phyloP scores from a whole-genome alignment of 2,329 filamentous ascomycete species.

The Penicillium rolfsii region DNA sequence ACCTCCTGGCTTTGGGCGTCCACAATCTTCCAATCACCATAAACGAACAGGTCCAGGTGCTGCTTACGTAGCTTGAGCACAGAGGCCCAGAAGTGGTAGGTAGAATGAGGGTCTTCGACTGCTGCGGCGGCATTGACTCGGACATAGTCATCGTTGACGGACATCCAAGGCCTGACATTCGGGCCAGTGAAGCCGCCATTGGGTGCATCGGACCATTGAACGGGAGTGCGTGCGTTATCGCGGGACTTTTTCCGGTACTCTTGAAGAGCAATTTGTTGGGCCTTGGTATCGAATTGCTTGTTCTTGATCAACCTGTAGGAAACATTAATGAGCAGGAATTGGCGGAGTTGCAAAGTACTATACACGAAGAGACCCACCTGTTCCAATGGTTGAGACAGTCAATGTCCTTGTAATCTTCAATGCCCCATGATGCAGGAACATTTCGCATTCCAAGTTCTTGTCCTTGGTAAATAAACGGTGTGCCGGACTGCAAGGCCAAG shows the following conservation, averaged over 20 bases:
- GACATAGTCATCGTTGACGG: conserved; percentile 64
- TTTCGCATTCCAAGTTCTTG: conserved; percentile 71
- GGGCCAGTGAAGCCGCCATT: conserved; percentile 68
- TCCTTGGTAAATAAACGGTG: conserved; percentile 70
- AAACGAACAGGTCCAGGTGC: conserved; percentile 66
- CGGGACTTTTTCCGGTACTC: conserved; percentile 51
- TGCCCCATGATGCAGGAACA: conserved; percentile 62
- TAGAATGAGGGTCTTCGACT: conserved; percentile 48
- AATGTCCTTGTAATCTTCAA: conserved; percentile 71
- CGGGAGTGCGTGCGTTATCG: conserved; percentile 72
- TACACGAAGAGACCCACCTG: conserved; percentile 35
- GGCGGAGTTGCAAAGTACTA: background rate
- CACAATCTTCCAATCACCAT: conserved; percentile 64
- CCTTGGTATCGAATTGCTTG: conserved; percentile 31
- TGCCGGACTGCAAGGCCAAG: conserved; percentile 61
- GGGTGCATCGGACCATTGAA: conserved; percentile 67
- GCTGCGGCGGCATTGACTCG: conserved; percentile 63
- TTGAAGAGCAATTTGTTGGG: conserved; percentile 34
- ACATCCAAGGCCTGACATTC: conserved; percentile 67
- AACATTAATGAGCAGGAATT: background rate
- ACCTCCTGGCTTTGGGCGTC: conserved; percentile 56
- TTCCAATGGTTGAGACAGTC: conserved; percentile 63
- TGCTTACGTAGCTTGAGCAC: conserved; percentile 65
- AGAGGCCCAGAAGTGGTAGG: conserved; percentile 64
- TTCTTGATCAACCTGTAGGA: conserved; percentile 36